Percentiles rank a stretch among this genome's conserved stretches.
Conservation (phyloP, 441 rosid genomes). For the Jatropha multifida region DNA sequence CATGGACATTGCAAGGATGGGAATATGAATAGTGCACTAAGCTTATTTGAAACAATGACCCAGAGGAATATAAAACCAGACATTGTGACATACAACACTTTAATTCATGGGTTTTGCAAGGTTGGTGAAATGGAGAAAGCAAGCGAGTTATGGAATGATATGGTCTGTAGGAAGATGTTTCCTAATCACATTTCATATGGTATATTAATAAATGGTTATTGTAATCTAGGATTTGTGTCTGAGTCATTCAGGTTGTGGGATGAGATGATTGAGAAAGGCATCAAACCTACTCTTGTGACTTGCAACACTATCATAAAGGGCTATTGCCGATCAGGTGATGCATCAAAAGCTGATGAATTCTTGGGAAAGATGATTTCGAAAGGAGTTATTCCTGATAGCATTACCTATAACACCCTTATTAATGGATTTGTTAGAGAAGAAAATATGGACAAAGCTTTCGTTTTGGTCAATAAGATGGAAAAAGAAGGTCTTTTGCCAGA, state of each 20-base stretch:
- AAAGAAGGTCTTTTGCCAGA: constrained; percentile 52
- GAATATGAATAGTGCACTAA: constrained; percentile 53
- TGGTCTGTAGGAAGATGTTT: constrained; percentile 46
- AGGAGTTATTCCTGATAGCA: constrained; percentile 63
- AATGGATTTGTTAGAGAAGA: constrained; percentile 68
- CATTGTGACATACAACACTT: constrained; percentile 72
- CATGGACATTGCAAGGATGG: constrained; percentile 79
- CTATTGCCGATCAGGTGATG: constrained; percentile 64
- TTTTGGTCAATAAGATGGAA: constrained; percentile 63
- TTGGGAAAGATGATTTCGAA: constrained; percentile 52
- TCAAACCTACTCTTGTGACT: constrained; percentile 58
- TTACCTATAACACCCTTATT: constrained; percentile 74
- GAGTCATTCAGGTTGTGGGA: constrained; percentile 75
- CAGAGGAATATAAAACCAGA: constrained; percentile 65
- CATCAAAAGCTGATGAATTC: constrained; percentile 56
- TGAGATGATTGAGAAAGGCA: constrained; percentile 60
- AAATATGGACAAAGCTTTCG: constrained; percentile 64
- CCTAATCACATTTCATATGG: constrained; percentile 67
- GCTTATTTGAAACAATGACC: constrained; percentile 55
- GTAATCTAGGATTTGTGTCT: constrained; percentile 51
- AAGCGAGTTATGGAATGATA: constrained; percentile 58
- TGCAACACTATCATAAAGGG: constrained; percentile 78
- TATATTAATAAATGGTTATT: constrained; percentile 66
- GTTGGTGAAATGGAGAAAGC: constrained; percentile 64
- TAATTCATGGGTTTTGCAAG: constrained; percentile 80